Evolutionary conservation across 2,329 filamentous ascomycete genomes (phyloP).

Genomic region (Orbilia brochopaga): DNA sequence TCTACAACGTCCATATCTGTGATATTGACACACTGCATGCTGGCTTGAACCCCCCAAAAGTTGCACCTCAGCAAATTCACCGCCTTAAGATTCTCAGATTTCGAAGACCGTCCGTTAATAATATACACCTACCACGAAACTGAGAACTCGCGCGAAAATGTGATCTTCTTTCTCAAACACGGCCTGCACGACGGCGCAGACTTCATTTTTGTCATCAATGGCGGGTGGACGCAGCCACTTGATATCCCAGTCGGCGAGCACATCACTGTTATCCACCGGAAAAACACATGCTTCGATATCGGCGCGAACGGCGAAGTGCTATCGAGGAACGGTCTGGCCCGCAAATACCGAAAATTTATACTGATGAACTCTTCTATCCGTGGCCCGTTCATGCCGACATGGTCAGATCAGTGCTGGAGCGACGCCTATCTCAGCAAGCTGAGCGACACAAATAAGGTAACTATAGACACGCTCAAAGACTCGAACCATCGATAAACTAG

Average conservation of each 20-base stretch:
- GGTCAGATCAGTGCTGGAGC: constrained; percentile 57
- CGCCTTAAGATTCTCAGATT: too few relatives aligned
- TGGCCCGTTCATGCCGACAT: constrained; percentile 58
- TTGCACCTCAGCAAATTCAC: too few relatives aligned
- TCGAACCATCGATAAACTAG: neutral
- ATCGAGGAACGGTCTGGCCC: constrained; percentile 56
- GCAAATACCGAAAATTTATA: constrained; percentile 58
- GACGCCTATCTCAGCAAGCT: constrained; percentile 57
- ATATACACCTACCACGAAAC: constrained; percentile 58
- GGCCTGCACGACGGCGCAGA: constrained; percentile 58
- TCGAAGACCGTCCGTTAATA: constrained; percentile 53
- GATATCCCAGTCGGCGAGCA: constrained; percentile 56
- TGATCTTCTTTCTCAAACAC: constrained; percentile 58
- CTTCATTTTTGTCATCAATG: constrained; percentile 60
- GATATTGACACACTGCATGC: too few relatives aligned
- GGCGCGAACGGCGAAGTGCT: constrained; percentile 58
- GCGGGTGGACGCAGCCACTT: constrained; percentile 54
- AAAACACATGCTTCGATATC: constrained; percentile 58
- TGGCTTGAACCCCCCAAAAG: too few relatives aligned
- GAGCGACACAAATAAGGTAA: constrained; percentile 56
- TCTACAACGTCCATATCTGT: too few relatives aligned
- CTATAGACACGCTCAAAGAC: neutral
- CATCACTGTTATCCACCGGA: constrained; percentile 56
- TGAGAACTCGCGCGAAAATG: constrained; percentile 56
- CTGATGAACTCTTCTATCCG: constrained; percentile 57